Conservation (phyloP, 1,139 yeast species). For the Lodderomyces parapsilosis region DNA sequence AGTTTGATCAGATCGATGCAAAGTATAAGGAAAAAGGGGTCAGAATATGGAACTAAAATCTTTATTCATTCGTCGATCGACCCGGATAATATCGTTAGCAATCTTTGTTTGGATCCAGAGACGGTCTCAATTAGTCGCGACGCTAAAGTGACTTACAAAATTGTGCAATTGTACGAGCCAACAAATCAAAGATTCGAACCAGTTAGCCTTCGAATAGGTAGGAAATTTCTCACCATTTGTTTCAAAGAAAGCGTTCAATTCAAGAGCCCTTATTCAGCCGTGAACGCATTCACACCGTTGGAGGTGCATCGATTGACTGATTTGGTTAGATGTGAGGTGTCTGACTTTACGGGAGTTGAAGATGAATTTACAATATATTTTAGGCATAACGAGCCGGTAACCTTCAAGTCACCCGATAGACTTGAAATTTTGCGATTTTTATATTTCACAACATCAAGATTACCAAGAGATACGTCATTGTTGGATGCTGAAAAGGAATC, state of each 20-base stretch:
- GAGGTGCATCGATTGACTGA: slow-evolving; percentile 53
- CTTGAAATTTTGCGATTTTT: slow-evolving; percentile 68
- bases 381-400: slow-evolving; percentile 42
- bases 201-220: slow-evolving; percentile 67
- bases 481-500: slow-evolving; percentile 22
- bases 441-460: slow-evolving; percentile 61
- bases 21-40: slow-evolving; percentile 17
- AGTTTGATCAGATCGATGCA: slow-evolving; percentile 28
- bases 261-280: slow-evolving; percentile 21
- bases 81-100: slow-evolving; percentile 45
- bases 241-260: slow-evolving; percentile 28
- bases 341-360: slow-evolving; percentile 43
- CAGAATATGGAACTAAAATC: slow-evolving; percentile 20
- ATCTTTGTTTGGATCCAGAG: slow-evolving; percentile 47
- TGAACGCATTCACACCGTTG: slow-evolving; percentile 44
- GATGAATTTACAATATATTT: slow-evolving; percentile 59
- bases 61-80: slow-evolving; percentile 47
- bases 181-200: slow-evolving; percentile 34
- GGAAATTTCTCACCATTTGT: slow-evolving; percentile 63
- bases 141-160: slow-evolving; percentile 59
- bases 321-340: slow-evolving; percentile 51
- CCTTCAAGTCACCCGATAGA: slow-evolving; percentile 58
- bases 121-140: slow-evolving; percentile 45
- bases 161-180: slow-evolving; percentile 52
- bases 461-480: slow-evolving; percentile 27